Evolutionary conservation across 2,329 filamentous ascomycete species (phyloP).

Genomic region (Tolypocladium ophioglossoides): DNA sequence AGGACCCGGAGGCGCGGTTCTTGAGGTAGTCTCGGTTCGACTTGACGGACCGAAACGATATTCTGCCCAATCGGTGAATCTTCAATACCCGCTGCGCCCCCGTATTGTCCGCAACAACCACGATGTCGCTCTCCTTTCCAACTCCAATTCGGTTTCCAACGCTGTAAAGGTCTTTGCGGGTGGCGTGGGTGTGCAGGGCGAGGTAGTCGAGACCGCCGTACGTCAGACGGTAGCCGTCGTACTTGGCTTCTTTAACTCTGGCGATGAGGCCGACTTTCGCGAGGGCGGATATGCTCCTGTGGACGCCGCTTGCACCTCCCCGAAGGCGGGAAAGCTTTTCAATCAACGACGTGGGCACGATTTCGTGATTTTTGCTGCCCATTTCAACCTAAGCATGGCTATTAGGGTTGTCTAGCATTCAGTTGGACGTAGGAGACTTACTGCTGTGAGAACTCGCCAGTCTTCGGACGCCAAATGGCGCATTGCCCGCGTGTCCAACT

Average conservation of each 20-base stretch:
- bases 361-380: constrained; percentile 92
- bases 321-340: constrained; percentile 72
- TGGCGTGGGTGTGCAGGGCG: constrained; percentile 82
- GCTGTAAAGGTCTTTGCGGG: constrained; percentile 72
- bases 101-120: constrained; percentile 74
- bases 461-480: constrained; percentile 88
- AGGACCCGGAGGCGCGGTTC: constrained; percentile 68
- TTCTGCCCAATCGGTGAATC: constrained; percentile 89
- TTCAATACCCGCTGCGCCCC: constrained; percentile 79
- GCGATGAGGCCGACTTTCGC: constrained; percentile 89
- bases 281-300: constrained; percentile 78
- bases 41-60: constrained; percentile 95
- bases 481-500: constrained; percentile 86
- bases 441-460: constrained; percentile 88
- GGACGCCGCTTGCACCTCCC: constrained; percentile 67
- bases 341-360: constrained; percentile 86
- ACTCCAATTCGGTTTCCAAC: constrained; percentile 92
- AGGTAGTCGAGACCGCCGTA: constrained; percentile 97
- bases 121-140: constrained; percentile 95
- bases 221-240: constrained; percentile 92
- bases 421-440: constrained; percentile 32
- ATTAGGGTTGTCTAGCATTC: background rate
- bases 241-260: constrained; percentile 88
- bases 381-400: constrained; percentile 62
- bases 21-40: constrained; percentile 91